phyloP scores from a whole-genome alignment of 129 eudicot species.

The Dittrichia graveolens region DNA sequence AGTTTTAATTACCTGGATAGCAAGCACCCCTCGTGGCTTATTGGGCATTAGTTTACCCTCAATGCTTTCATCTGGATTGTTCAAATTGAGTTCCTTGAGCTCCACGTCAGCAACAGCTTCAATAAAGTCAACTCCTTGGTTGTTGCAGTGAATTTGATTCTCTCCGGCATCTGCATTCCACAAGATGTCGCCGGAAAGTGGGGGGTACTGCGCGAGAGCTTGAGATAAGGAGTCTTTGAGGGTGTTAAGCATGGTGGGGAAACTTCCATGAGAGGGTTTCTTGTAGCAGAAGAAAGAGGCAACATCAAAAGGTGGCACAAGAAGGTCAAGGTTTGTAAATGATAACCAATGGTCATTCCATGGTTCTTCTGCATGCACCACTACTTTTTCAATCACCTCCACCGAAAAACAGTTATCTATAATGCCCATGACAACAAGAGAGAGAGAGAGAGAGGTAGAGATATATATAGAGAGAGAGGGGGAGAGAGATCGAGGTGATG shows the following conservation, averaged over 20 bases:
- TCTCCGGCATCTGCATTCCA: slow-evolving; percentile 37
- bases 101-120: slow-evolving; percentile 38
- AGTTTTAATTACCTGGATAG: slow-evolving; percentile 33
- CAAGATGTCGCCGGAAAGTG: slow-evolving; percentile 33
- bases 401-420: background rate
- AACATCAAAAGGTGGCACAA: background rate
- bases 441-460: background rate
- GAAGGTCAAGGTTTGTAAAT: background rate
- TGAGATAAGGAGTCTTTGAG: slow-evolving; percentile 2
- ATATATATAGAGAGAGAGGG: too few relatives aligned
- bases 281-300: background rate
- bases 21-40: slow-evolving; percentile 30
- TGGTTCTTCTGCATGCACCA: slow-evolving; percentile 12
- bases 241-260: background rate
- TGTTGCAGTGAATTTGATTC: slow-evolving; percentile 39
- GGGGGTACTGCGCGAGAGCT: slow-evolving; percentile 19
- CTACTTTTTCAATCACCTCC: background rate
- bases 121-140: slow-evolving; percentile 45
- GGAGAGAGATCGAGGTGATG: background rate
- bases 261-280: background rate
- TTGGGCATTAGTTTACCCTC: slow-evolving; percentile 23
- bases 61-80: slow-evolving; percentile 36
- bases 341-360: slow-evolving; percentile 1
- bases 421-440: too few relatives aligned
- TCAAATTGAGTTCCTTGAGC: slow-evolving; percentile 32